Base-by-base conservation (phyloP, 2,329 filamentous ascomycete species). In the Neofusicoccum cordaticola region DNA sequence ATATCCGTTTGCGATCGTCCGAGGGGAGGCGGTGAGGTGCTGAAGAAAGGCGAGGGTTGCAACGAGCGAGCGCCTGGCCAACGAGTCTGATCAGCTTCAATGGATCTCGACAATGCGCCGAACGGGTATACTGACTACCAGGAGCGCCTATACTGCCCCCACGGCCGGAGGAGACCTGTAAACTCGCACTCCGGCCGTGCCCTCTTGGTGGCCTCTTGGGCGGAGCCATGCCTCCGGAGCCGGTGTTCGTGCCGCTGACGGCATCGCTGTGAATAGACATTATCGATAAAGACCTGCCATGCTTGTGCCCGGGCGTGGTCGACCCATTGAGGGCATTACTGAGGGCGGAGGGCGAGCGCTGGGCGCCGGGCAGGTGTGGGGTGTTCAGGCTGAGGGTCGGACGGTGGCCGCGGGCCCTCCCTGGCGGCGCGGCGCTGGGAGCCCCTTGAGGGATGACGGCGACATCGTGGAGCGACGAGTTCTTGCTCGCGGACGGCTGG, bases 101-200 rank as follows among this genome's bases (percentile, higher is more conserved):
- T 37, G 4, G 6, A 9, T 4, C 37, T 44, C 39, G 8, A 11
- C 71, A 44, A 69, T 68, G 63, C 73, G 75, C 15, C 72, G 73
- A 45, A 71, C 69, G 13, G 73, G 73, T 11, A 73, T 76, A 27
- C 68, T 66, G 35, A 73, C 73, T 75, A 52, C 19, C 62, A 37
- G 56, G 56, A 13, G n/a, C 42, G 31, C 56, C 37, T 8, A 45
- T 11, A 39, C 41, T 56, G 9, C 42, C 62, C 22, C 35, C 65
- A 34, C 73, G 69, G 61, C 74, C 82, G 52, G 87, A 81, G 67
- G 86, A 74, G 69, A 94, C 89, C 75, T 96, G 93, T 66, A 96
- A 79, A 80, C 93, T 97, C 27, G 91, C 87, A 42, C 92, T 92
- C 61, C 93, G 85, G 53, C 84, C 87, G 80, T 97, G 93, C 4